Evolutionary conservation across 148 eudicot genomes (phyloP), one percentile per base, ranked within the genome.

Genomic region (Nepenthes mirabilis): DNA sequence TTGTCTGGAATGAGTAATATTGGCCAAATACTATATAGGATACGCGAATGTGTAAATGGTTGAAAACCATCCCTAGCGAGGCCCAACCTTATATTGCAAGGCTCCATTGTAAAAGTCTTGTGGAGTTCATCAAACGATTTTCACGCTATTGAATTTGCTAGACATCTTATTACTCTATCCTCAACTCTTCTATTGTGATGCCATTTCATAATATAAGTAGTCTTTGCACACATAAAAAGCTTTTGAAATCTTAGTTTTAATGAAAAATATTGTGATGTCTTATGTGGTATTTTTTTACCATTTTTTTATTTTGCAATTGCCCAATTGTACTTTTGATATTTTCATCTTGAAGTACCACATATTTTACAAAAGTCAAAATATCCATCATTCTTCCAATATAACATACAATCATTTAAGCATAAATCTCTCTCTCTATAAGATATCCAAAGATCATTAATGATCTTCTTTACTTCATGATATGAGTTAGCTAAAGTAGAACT

Each of bases 261-360:
- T 40, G 45, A 8, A 8, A 40, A 40, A 40, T 40, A 40, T 8
- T 1, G 45, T 8, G 8, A 3, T 40, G 45, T 40, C 1, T 40
- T 40, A 3, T 3, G 6, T 40, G 45, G 1, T 40, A 40, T 40
- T 40, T 40, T 40, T 4, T 40, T 40, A 40, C 4, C 45, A 40
- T 40, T 40, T 40, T 40, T 40, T 8, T 8, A 4, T 8, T 2
- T n/a, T 0, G 0, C 23, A 23, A 23, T 23, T 23, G 23, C 23
- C 23, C 23, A 0, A 23, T 23, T 23, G 23, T 23, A 23, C 23
- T 23, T 23, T 23, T 23, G 23, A 23, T 23, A 23, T 10, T 50
- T n/a, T 11, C 53, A 50, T 50, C 82, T 74, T 57, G 57, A 67
- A 62, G 10, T 52, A 52, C 59, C 55, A 14, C 61, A 70, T 1